A percentile compares a stretch with the other conserved stretches of the same genome.
Evolutionary conservation across 805 yeast species (phyloP).

Genomic region (Wickerhamiella alocasiicola): DNA sequence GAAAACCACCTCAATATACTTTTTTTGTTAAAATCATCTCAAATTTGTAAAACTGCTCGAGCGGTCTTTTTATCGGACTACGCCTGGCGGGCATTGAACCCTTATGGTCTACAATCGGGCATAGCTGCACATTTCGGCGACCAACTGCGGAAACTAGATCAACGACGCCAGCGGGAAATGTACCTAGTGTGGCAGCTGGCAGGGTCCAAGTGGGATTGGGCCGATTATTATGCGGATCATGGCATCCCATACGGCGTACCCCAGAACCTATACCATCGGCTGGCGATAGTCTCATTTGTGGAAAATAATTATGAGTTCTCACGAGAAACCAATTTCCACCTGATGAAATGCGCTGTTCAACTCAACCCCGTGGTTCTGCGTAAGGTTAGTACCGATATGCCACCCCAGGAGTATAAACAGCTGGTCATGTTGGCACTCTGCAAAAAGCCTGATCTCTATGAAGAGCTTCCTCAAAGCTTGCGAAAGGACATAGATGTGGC

Average conservation of each 20-base stretch:
- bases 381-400: conserved; percentile 1
- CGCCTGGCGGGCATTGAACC: conserved; percentile 7
- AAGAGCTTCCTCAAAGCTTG: conserved; percentile 1
- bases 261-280: conserved; percentile 7
- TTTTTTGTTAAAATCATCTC: background rate
- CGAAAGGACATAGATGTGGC: no score
- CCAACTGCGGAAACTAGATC: background rate
- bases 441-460: background rate
- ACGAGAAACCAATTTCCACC: background rate
- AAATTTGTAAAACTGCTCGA: background rate
- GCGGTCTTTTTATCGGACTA: background rate
- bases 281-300: conserved; percentile 5
- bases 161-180: background rate
- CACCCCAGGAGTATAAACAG: background rate
- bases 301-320: conserved; percentile 5
- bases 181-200: conserved; percentile 1
- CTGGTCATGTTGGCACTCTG: no score
- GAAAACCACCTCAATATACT: background rate
- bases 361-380: conserved; percentile 7
- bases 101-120: conserved; percentile 1
- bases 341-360: conserved; percentile 7
- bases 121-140: background rate
- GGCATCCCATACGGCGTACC: conserved; percentile 9
- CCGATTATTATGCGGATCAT: conserved; percentile 4
- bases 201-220: conserved; percentile 7